Conservation (phyloP, 768 basidiomycete genomes). For the Termitomyces sp. region DNA sequence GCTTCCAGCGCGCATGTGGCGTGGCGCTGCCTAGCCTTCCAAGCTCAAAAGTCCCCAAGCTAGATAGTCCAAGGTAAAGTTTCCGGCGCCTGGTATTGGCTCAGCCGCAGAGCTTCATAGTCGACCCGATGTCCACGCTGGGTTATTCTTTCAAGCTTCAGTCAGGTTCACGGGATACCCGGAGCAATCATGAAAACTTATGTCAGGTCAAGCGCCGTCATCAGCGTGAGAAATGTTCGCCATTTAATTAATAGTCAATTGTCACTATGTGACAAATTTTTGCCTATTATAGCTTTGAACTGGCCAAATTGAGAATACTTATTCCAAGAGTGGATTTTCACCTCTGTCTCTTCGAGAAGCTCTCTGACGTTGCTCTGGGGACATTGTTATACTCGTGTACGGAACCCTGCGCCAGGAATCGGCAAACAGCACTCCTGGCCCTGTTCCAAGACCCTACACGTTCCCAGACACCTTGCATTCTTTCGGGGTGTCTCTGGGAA, state of each 20-base stretch:
- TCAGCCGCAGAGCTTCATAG: background rate
- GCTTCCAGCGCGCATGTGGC: slow-evolving; percentile 1
- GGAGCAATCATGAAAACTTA: background rate
- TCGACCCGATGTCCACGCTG: background rate
- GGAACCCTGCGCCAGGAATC: background rate
- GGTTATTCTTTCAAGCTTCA: background rate
- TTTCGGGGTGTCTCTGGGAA: background rate
- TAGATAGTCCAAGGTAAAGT: background rate
- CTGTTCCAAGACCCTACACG: background rate
- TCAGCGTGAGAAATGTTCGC: slow-evolving; percentile 3
- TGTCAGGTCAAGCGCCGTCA: slow-evolving; percentile 5
- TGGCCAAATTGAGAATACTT: no score
- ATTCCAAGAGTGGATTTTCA: background rate
- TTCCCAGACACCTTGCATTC: background rate
- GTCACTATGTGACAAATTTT: background rate
- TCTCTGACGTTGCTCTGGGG: background rate
- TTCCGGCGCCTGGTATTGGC: background rate
- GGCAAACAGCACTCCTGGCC: background rate
- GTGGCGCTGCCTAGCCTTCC: slow-evolving; percentile 5
- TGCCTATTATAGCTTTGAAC: background rate
- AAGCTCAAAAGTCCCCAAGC: background rate
- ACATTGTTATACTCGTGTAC: background rate
- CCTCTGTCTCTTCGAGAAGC: background rate
- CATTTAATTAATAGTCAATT: background rate
- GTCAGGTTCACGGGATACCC: background rate